Percentiles rank a stretch among this genome's conserved stretches.
These are phyloP conservation scores for Trichaptum fuscoviolaceum DNA, from an alignment of 768 basidiomycete species.

Conservation along the genomic window DNA sequence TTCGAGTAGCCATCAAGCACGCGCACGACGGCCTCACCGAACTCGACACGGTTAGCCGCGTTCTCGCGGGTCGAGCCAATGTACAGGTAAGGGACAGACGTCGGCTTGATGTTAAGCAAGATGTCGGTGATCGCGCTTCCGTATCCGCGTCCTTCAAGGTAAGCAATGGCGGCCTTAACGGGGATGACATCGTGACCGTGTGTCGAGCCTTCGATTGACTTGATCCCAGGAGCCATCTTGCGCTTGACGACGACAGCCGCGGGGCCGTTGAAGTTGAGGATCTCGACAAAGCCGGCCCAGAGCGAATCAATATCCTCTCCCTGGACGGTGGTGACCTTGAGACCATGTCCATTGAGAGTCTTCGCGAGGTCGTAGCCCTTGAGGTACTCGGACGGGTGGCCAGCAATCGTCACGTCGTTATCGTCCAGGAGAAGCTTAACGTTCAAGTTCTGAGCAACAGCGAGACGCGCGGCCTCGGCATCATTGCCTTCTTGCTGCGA, in stretches of 20 bases:
- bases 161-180: constrained; percentile 71
- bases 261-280: constrained; percentile 64
- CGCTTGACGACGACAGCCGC: constrained; percentile 76
- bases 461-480: constrained; percentile 83
- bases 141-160: constrained; percentile 63
- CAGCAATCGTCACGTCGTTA: constrained; percentile 91
- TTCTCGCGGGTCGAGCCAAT: constrained; percentile 67
- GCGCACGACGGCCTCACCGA: constrained; percentile 77
- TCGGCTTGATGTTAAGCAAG: constrained; percentile 60
- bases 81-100: constrained; percentile 51
- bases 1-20: constrained; percentile 72
- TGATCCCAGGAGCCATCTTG: constrained; percentile 61
- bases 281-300: constrained; percentile 57
- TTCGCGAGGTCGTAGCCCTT: constrained; percentile 67
- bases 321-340: constrained; percentile 66
- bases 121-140: constrained; percentile 42
- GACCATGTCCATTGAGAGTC: constrained; percentile 77
- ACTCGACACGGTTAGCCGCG: constrained; percentile 77
- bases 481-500: constrained; percentile 92
- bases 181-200: constrained; percentile 88
- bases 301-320: constrained; percentile 80
- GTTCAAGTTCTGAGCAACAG: constrained; percentile 78
- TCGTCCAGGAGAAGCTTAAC: constrained; percentile 86
- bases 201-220: constrained; percentile 69
- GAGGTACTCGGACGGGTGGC: constrained; percentile 83